Base-by-base conservation (phyloP, 306 rosid genomes). In the Fragaria vesca region DNA sequence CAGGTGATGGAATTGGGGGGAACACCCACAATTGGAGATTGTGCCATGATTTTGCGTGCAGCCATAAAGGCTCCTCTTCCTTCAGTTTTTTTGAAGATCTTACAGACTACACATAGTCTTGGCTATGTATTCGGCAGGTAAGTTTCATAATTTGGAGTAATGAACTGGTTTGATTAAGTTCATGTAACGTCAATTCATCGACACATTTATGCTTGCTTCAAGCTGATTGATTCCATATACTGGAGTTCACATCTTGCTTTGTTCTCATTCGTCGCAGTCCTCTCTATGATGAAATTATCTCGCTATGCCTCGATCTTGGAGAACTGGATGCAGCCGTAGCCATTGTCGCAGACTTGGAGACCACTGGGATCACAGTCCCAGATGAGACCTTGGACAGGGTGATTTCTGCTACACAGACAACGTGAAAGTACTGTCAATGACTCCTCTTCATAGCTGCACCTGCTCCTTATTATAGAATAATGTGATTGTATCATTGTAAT, bases 241-340 rank as follows among this genome's bases (percentile, higher is more conserved):
- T 77, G 36, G 43, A 51, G 76, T 68, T 67, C 30, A 65, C 78
- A 24, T 58, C 84, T 78, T 18, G 76, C 73, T 12, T 16, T 55
- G 73, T 76, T 38, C 69, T 71, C 21, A 12, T 71, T 66, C 69
- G 34, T 81, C 80, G 84, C 97, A 95, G 99, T 70, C 83, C 91
- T 1, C 89, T 92, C 40, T 95, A 95, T 62, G 99, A 91, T 30
- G 97, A 95, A 87, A 76, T 93, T 82, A 87, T 92, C 66, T 85
- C 86, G 47, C 75, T 91, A 28, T 93, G 97, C 79, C 87, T 92
- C 47, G 97, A 95, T 80, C 88, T 89, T 40, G 97, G 94, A 79
- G 99, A 95, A 77, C 87, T 87, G 32, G 99, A 95, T 88, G 97
- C 97, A 2, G 99, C 99, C 79, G 89, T 93, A 77, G 99, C 97